These are phyloP conservation scores for Pedinophyceae sp. DNA, from an alignment of 139 green algal species.

Conservation along the genomic window DNA sequence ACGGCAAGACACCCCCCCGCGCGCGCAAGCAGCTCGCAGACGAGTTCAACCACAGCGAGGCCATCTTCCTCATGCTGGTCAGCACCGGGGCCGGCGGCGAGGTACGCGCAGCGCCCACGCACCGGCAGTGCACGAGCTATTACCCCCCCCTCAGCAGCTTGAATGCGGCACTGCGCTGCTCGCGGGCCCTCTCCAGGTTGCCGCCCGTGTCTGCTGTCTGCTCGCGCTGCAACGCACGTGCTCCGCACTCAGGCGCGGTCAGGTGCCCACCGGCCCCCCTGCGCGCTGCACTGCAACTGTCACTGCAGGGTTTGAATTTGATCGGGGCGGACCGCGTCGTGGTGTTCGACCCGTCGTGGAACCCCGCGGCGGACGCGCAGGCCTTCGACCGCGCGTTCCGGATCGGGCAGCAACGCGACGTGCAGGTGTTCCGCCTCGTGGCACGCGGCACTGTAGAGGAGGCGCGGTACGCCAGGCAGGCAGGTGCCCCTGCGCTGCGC, in stretches of 20 bases:
- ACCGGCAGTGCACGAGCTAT: too few relatives aligned
- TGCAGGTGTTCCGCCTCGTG: constrained; percentile 2
- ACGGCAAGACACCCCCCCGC: neutral
- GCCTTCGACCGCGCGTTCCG: constrained; percentile 1
- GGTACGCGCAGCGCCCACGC: too few relatives aligned
- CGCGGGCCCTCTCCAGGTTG: too few relatives aligned
- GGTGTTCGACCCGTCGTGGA: constrained; percentile 6
- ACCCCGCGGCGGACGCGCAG: constrained; percentile 2
- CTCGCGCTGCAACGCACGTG: too few relatives aligned
- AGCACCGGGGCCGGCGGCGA: too few relatives aligned
- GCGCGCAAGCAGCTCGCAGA: neutral
- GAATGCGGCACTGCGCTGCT: too few relatives aligned
- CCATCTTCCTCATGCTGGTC: too few relatives aligned
- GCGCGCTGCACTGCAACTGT: neutral
- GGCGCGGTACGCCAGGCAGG: constrained; percentile 3
- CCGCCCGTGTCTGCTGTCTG: too few relatives aligned
- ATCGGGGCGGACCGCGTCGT: constrained; percentile 3
- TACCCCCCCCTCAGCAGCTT: too few relatives aligned
- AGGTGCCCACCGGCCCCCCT: neutral
- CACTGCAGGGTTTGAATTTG: too few relatives aligned
- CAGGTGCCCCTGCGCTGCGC: too few relatives aligned
- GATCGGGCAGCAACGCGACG: constrained; percentile 7
- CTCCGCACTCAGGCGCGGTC: neutral
- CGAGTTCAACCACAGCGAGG: too few relatives aligned
- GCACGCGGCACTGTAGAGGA: constrained; percentile 6